phyloP scores from a whole-genome alignment of 2,329 filamentous ascomycete genomes.

The Cryoendolithus antarcticus region DNA sequence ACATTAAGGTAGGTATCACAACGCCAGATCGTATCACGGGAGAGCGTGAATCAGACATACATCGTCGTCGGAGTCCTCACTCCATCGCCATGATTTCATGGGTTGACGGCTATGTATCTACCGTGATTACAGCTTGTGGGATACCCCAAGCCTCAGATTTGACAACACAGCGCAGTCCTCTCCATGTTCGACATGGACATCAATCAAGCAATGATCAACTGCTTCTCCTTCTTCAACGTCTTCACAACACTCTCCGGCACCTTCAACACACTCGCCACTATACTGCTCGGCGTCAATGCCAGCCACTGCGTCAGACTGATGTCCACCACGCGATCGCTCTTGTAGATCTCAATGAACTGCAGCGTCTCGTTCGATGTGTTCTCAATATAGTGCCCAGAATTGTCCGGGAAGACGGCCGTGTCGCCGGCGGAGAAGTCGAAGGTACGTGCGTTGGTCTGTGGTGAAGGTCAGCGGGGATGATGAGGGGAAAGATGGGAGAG shows the following conservation, averaged over 20 bases:
- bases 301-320: conserved; percentile 59
- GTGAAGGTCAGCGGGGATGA: background rate
- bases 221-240: conserved; percentile 4
- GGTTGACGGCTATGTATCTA: too few species aligned
- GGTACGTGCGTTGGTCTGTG: conserved; percentile 44
- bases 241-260: background rate
- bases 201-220: conserved; percentile 5
- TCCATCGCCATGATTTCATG: too few species aligned
- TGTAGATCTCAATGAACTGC: conserved; percentile 58
- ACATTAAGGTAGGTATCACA: too few species aligned
- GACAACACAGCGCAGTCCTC: too few species aligned
- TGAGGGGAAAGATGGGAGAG: too few species aligned
- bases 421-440: conserved; percentile 59
- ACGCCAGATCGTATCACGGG: too few species aligned
- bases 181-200: too few species aligned
- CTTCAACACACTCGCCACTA: conserved; percentile 30
- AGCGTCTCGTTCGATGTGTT: conserved; percentile 55
- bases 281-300: conserved; percentile 50
- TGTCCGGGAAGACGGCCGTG: conserved; percentile 41
- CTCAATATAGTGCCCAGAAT: conserved; percentile 55
- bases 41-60: too few species aligned
- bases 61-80: too few species aligned
- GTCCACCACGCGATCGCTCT: conserved; percentile 53
- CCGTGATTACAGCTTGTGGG: too few species aligned
- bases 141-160: too few species aligned